phyloP scores from a whole-genome alignment of 2,329 filamentous ascomycete genomes.

The Massarina eburnea region DNA sequence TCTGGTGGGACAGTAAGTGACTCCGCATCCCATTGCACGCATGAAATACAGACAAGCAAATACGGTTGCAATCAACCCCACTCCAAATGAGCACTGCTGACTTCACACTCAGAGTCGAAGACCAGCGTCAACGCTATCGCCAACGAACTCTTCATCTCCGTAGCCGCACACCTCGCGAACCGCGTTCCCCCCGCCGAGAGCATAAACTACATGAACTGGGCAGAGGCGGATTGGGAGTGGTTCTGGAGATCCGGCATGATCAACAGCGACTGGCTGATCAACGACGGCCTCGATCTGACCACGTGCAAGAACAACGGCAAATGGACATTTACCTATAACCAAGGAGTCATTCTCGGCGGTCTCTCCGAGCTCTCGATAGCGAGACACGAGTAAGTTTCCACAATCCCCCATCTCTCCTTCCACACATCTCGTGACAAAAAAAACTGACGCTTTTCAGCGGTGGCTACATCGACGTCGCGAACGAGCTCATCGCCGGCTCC shows the following conservation, averaged over 20 bases:
- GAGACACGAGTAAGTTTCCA: constrained; percentile 32
- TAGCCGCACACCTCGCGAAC: constrained; percentile 57
- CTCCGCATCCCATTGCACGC: too few species aligned
- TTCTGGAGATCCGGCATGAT: constrained; percentile 55
- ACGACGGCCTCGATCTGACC: constrained; percentile 54
- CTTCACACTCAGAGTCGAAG: too few species aligned
- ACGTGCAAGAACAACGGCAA: constrained; percentile 56
- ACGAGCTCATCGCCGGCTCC: constrained; percentile 29
- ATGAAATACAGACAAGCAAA: too few species aligned
- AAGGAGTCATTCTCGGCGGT: constrained; percentile 59
- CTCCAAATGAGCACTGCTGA: too few species aligned
- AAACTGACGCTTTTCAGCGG: not conserved
- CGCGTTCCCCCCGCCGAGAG: constrained; percentile 44
- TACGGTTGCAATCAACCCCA: too few species aligned
- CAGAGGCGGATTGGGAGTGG: constrained; percentile 57
- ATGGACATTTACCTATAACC: constrained; percentile 60
- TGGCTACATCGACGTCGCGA: constrained; percentile 18
- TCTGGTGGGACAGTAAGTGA: constrained; percentile 62
- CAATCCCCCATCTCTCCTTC: not conserved
- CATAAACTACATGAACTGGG: constrained; percentile 51
- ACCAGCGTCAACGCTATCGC: constrained; percentile 58
- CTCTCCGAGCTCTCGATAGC: constrained; percentile 56
- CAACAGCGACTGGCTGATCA: constrained; percentile 54
- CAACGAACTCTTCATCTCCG: constrained; percentile 60
- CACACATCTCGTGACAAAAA: not conserved